Evolutionary conservation across 768 basidiomycete species (phyloP).

Genomic region (Lentinula aciculospora): DNA sequence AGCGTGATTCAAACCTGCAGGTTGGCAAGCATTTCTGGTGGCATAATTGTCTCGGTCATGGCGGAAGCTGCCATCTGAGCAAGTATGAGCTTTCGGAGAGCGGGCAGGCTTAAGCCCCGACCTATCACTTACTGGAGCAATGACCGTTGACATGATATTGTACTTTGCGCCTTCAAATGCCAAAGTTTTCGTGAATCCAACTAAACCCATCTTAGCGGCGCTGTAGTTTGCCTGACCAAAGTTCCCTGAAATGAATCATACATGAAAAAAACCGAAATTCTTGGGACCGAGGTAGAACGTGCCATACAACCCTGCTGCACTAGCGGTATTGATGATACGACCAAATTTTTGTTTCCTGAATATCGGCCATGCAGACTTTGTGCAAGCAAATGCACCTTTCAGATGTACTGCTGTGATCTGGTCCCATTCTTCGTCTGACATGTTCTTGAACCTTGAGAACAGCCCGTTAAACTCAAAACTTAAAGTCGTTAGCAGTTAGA

Average conservation of each 20-base stretch:
- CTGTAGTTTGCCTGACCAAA: conserved; percentile 98
- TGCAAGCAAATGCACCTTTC: conserved; percentile 89
- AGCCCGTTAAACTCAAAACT: background rate
- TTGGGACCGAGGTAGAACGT: conserved; percentile 13
- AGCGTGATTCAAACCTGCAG: conserved; percentile 49
- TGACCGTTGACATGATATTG: conserved; percentile 77
- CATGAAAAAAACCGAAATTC: background rate
- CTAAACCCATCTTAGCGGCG: conserved; percentile 94
- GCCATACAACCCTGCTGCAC: conserved; percentile 93
- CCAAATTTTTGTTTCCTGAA: conserved; percentile 96
- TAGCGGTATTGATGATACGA: conserved; percentile 89
- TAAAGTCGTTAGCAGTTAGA: background rate
- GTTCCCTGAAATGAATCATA: conserved; percentile 52
- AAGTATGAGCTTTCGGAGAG: background rate
- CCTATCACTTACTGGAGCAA: conserved; percentile 70
- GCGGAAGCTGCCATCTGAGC: conserved; percentile 85
- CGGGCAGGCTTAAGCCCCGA: background rate
- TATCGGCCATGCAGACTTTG: conserved; percentile 93
- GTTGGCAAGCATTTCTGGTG: conserved; percentile 88
- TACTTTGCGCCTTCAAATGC: conserved; percentile 92
- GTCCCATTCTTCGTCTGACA: conserved; percentile 94
- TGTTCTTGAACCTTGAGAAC: conserved; percentile 80
- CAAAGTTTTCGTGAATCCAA: conserved; percentile 89
- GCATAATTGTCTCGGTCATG: conserved; percentile 96
- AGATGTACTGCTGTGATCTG: conserved; percentile 85